These are phyloP conservation scores for Yamadazyma paraphyllophila DNA, from an alignment of 805 yeast species.

Conservation along the genomic window DNA sequence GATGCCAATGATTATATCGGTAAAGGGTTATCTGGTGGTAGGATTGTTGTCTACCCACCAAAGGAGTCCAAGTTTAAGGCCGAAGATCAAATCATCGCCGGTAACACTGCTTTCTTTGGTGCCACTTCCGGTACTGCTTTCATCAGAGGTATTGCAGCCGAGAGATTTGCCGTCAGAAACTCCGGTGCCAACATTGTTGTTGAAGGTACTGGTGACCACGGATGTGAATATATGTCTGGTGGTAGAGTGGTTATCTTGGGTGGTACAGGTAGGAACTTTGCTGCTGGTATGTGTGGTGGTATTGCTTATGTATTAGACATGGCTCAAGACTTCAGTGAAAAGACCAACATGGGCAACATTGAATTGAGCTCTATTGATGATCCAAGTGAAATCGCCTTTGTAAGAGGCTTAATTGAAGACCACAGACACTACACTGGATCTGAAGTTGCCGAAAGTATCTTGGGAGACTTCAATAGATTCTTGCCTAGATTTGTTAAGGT, in stretches of 20 bases:
- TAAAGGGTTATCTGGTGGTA: constrained; percentile 95
- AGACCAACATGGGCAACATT: constrained; percentile 78
- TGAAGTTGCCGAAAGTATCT: constrained; percentile 78
- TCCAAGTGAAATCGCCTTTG: constrained; percentile 89
- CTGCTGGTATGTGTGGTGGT: constrained; percentile 99
- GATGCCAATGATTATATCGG: constrained; percentile 98
- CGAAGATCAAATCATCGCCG: constrained; percentile 93
- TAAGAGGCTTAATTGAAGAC: constrained; percentile 90
- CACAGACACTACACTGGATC: constrained; percentile 95
- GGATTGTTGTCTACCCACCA: constrained; percentile 90
- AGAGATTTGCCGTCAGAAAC: constrained; percentile 96
- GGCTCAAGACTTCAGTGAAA: constrained; percentile 84
- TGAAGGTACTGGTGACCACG: constrained; percentile 98
- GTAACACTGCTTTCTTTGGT: constrained; percentile 97
- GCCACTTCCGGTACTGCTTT: constrained; percentile 95
- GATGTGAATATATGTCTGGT: constrained; percentile 99
- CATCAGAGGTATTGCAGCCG: constrained; percentile 97
- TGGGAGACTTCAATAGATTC: constrained; percentile 84
- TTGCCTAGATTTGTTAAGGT: constrained; percentile 90
- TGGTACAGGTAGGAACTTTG: constrained; percentile 86
- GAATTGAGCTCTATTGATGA: constrained; percentile 76
- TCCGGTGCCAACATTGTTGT: constrained; percentile 97
- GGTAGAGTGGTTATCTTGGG: constrained; percentile 96
- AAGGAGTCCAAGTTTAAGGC: constrained; percentile 79
- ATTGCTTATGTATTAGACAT: constrained; percentile 94